Percentiles rank a stretch among this genome's conserved stretches.
phyloP scores from a whole-genome alignment of 441 rosid genomes.

The Rhodomyrtus psidioides region DNA sequence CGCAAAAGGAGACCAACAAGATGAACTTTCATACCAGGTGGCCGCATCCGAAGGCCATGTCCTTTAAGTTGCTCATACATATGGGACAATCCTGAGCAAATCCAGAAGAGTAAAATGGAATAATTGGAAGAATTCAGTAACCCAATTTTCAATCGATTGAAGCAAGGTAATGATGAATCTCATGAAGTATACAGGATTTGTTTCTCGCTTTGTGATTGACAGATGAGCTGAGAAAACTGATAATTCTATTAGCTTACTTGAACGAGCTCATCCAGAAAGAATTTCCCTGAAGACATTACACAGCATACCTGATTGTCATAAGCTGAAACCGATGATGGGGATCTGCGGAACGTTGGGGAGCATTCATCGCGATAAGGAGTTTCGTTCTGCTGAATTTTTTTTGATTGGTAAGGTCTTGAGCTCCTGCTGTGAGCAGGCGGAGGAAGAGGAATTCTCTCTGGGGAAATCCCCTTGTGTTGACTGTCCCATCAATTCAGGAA shows the following conservation, averaged over 20 bases:
- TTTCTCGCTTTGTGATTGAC: not conserved
- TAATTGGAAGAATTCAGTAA: not conserved
- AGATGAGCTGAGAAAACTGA: not conserved
- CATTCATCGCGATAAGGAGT: not conserved
- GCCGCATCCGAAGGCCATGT: not conserved
- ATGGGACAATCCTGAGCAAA: not conserved
- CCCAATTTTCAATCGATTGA: not conserved
- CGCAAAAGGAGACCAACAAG: not conserved
- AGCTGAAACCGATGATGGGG: not conserved
- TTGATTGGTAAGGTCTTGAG: not conserved
- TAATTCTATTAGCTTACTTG: not conserved
- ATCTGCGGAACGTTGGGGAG: not conserved
- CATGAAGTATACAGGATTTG: not conserved
- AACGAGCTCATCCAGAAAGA: not conserved
- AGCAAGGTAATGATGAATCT: not conserved
- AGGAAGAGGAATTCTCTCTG: conserved; percentile 6
- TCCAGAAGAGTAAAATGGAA: not conserved
- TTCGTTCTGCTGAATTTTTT: conserved; percentile 5
- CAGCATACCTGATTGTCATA: not conserved
- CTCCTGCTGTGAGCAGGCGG: not conserved
- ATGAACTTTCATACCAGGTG: not conserved
- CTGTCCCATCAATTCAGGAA: not conserved
- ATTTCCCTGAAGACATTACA: not conserved
- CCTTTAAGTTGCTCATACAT: not conserved
- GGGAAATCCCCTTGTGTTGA: not conserved